Evolutionary conservation across 1,284 basidiomycete species (phyloP), one percentile per base, ranked within the genome.

Genomic region (Trametes hirsuta): DNA sequence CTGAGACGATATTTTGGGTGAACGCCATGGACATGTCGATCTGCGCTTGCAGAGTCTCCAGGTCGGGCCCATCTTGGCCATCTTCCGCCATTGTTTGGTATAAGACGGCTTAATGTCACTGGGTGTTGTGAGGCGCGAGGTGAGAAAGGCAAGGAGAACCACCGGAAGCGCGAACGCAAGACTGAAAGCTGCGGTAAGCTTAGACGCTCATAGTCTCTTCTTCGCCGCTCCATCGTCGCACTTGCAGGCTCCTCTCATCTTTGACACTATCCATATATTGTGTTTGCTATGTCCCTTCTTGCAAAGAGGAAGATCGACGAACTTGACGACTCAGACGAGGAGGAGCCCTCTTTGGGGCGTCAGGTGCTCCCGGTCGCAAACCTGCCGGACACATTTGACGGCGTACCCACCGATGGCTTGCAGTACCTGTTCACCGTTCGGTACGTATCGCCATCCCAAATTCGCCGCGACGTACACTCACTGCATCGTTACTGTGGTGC

Each of bases 361-460:
- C 89, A 91, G 72, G 88, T 82, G 14, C 77, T 93, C 4, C 90
- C 90, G 21, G 88, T 93, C 22, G 90, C 91, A 40, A 81, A 86
- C 68, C 80, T 93, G 50, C 88, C 90, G 35, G 72, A 76, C 21
- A 77, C 85, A 68, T 93, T 87, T 70, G 75, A 84, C 62, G 85
- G 81, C 24, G 81, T 81, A 53, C 91, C 91, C 1, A 73, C 76
- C 68, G 87, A 94, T 73, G 91, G 92, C 2, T 68, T 90, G 80
- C 82, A 94, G 69, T 94, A 94, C 71, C 78, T 94, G 37, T 93
- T 93, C 72, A 85, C 85, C 53, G 91, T 94, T 52, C 82, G 91
- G 90, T 91, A 64, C 55, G 76, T 66, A 15, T 25, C 44, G 12
- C 35, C 46, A 10, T 18, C 14, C 56, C 10, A 25, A 18, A 52